A percentile compares a stretch with the other conserved stretches of the same genome.
Evolutionary conservation across 176 grass and related monocot species (phyloP).

Genomic region (Avena sativa): DNA sequence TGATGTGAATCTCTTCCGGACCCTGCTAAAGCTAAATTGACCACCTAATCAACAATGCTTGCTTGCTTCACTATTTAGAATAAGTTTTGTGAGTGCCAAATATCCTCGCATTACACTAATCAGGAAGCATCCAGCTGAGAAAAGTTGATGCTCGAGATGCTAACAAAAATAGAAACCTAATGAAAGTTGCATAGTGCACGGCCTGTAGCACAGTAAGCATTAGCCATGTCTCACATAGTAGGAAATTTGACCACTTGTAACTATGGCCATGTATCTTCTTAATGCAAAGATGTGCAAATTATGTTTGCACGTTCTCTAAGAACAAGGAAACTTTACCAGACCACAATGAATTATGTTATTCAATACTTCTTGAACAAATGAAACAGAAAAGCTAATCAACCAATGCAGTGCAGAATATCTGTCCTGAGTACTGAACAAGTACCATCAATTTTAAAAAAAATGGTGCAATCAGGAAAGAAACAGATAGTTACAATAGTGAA

Average conservation of each 20-base stretch:
- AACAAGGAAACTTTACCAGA: constrained; percentile 7
- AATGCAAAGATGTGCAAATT: neutral
- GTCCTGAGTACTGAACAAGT: constrained; percentile 19
- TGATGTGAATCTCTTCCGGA: constrained; percentile 20
- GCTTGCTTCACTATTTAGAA: constrained; percentile 16
- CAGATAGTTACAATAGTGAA: constrained; percentile 32
- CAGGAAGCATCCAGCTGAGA: constrained; percentile 21
- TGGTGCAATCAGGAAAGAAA: constrained; percentile 18
- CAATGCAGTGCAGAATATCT: constrained; percentile 27
- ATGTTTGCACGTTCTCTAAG: neutral
- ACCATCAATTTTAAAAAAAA: constrained; percentile 15
- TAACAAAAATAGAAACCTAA: constrained; percentile 3
- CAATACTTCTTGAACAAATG: constrained; percentile 27
- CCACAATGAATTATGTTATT: constrained; percentile 1
- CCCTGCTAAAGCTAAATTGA: neutral
- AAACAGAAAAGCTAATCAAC: constrained; percentile 39
- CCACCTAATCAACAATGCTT: constrained; percentile 10
- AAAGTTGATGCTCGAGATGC: constrained; percentile 8
- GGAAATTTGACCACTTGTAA: neutral
- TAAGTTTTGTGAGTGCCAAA: constrained; percentile 2
- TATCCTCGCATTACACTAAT: constrained; percentile 16
- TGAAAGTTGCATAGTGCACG: neutral
- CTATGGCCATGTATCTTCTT: neutral
- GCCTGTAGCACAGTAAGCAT: constrained; percentile 15
- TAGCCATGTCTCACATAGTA: neutral